Conservation (phyloP, 371 early-diverging fungal species). For the Circinella minor region DNA sequence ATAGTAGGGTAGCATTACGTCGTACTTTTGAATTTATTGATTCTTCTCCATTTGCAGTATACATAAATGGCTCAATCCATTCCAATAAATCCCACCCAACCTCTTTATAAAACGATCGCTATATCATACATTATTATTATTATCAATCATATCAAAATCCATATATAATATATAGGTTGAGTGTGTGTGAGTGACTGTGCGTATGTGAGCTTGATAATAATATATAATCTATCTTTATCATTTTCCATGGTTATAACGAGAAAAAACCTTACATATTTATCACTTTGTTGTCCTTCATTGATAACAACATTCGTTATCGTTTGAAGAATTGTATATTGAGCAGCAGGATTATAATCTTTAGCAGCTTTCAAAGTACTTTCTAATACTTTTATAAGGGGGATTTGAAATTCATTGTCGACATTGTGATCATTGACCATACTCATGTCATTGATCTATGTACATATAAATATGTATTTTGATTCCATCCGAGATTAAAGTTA, state of each 20-base stretch:
- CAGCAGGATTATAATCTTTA: conserved; percentile 2
- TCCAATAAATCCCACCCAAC: conserved; percentile 15
- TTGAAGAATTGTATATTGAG: neutral
- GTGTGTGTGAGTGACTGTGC: too few species aligned
- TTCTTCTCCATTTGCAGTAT: conserved; percentile 12
- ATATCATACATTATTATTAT: neutral
- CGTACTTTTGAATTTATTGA: conserved; percentile 8
- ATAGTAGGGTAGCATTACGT: neutral
- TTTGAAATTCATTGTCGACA: neutral
- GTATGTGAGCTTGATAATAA: too few species aligned
- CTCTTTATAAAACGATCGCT: conserved; percentile 4
- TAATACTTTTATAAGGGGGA: neutral
- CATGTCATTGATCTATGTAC: neutral
- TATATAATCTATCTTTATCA: too few species aligned
- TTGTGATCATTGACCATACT: neutral
- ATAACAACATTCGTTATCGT: neutral
- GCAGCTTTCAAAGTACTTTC: conserved; percentile 3
- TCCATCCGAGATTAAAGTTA: too few species aligned
- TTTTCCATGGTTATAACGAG: too few species aligned
- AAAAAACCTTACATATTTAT: neutral
- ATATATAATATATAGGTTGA: too few species aligned
- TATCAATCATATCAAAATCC: neutral
- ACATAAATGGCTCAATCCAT: conserved; percentile 14
- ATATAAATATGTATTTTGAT: neutral
- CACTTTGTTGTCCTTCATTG: neutral